A percentile compares a stretch with the other conserved stretches of the same genome.
These are phyloP conservation scores for Apiotrichum siamense DNA, from an alignment of 1,284 basidiomycete species.

Conservation along the genomic window DNA sequence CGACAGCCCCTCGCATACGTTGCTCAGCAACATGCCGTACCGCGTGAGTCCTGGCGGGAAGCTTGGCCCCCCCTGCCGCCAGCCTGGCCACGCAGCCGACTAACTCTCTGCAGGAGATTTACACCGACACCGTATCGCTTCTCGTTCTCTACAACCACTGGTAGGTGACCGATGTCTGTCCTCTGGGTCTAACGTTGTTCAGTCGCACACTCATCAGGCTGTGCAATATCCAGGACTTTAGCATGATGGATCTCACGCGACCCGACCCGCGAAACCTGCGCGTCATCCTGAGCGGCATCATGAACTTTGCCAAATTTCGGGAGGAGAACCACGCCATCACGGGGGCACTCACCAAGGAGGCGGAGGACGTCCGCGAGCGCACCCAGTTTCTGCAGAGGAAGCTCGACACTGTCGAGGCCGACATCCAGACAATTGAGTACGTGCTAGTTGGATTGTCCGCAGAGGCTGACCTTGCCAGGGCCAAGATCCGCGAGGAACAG, in stretches of 20 bases:
- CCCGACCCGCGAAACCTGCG: constrained; percentile 68
- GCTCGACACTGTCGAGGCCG: constrained; percentile 53
- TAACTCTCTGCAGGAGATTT: constrained; percentile 53
- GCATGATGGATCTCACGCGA: constrained; percentile 62
- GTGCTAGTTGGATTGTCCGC: constrained; percentile 27
- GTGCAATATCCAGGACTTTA: constrained; percentile 72
- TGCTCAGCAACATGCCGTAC: constrained; percentile 51
- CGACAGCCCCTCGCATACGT: constrained; percentile 56
- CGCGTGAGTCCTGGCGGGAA: no score
- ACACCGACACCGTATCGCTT: constrained; percentile 54
- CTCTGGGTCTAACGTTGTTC: constrained; percentile 40
- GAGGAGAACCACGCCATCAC: constrained; percentile 27
- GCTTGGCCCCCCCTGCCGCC: no score
- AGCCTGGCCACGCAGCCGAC: no score
- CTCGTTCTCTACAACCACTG: constrained; percentile 64
- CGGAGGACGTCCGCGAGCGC: constrained; percentile 13
- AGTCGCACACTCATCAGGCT: constrained; percentile 54
- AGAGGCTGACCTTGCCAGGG: constrained; percentile 50
- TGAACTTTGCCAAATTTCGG: constrained; percentile 83
- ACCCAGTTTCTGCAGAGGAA: constrained; percentile 51
- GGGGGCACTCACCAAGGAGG: constrained; percentile 19
- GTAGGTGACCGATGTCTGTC: no score
- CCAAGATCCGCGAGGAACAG: constrained; percentile 62
- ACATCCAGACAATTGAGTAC: constrained; percentile 61
- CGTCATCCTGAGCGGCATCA: constrained; percentile 71